These are phyloP conservation scores for Castanea crenata DNA, from an alignment of 306 rosid species.

Conservation along the genomic window DNA sequence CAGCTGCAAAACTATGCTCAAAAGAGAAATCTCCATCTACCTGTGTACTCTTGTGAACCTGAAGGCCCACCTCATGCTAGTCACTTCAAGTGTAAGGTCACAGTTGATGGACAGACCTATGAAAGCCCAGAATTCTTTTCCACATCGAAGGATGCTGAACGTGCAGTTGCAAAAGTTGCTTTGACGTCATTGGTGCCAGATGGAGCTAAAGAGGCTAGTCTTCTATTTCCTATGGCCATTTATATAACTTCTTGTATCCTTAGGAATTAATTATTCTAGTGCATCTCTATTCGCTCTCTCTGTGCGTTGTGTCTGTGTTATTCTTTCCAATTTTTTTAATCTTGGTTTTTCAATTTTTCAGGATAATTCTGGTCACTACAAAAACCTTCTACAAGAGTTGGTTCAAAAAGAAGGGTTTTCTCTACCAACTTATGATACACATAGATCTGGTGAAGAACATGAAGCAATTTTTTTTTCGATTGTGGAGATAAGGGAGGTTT, in stretches of 20 bases:
- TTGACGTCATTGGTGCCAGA: constrained; percentile 43
- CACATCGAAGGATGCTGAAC: constrained; percentile 79
- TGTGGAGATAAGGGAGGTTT: constrained; percentile 52
- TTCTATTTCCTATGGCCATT: constrained; percentile 19
- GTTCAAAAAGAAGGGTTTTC: constrained; percentile 53
- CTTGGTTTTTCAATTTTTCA: constrained; percentile 26
- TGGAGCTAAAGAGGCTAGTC: constrained; percentile 62
- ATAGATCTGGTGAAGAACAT: constrained; percentile 55
- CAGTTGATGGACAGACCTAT: constrained; percentile 55
- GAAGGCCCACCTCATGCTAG: constrained; percentile 81
- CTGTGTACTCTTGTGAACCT: constrained; percentile 59
- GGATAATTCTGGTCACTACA: constrained; percentile 58
- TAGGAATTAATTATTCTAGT: background rate
- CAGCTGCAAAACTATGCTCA: constrained; percentile 63
- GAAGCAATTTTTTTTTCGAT: constrained; percentile 52
- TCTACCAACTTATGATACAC: constrained; percentile 54
- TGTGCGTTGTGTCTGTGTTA: background rate
- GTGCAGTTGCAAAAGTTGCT: constrained; percentile 84
- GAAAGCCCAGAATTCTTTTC: constrained; percentile 50
- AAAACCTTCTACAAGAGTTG: constrained; percentile 77
- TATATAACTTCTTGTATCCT: constrained; percentile 2
- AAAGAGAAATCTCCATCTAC: constrained; percentile 49
- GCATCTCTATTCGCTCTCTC: background rate
- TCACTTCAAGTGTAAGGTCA: constrained; percentile 67
- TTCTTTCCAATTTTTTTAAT: background rate